Conservation (phyloP, 805 yeast genomes). For the Saccharomycopsis capsularis region DNA sequence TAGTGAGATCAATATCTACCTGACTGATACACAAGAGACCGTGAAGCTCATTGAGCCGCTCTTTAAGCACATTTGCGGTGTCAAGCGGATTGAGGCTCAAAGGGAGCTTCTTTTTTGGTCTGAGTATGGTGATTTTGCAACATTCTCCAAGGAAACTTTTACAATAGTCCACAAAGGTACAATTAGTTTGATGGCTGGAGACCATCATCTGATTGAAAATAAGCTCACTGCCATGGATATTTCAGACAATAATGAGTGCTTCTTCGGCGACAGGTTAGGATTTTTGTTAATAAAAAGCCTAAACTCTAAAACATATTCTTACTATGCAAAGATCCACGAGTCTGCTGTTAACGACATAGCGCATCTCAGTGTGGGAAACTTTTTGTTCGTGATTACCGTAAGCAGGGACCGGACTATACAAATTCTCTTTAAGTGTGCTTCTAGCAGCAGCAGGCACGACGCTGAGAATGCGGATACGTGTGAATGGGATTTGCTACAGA, state of each 20-base stretch:
- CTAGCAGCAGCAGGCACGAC: conserved; percentile 1
- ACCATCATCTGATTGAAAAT: conserved; percentile 21
- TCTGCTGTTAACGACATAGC: conserved; percentile 42
- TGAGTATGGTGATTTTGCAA: conserved; percentile 34
- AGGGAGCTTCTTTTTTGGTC: conserved; percentile 37
- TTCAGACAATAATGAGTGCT: conserved; percentile 26
- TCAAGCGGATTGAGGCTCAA: conserved; percentile 25
- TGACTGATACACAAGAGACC: background rate
- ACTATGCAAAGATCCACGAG: conserved; percentile 41
- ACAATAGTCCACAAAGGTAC: conserved; percentile 10
- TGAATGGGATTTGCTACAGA: conserved; percentile 50
- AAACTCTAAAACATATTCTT: conserved; percentile 23
- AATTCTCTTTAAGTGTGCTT: conserved; percentile 31
- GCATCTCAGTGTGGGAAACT: conserved; percentile 28
- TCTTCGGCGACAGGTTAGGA: conserved; percentile 48
- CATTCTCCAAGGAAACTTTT: conserved; percentile 23
- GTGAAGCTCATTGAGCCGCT: conserved; percentile 31
- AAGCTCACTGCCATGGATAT: conserved; percentile 19
- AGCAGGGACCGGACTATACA: conserved; percentile 63
- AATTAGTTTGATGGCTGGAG: background rate
- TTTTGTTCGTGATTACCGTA: conserved; percentile 37
- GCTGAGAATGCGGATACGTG: conserved; percentile 9
- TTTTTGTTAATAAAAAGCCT: conserved; percentile 26
- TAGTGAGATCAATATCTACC: conserved; percentile 1
- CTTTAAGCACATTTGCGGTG: conserved; percentile 34